These are phyloP conservation scores for Persicaria maculosa DNA, from an alignment of 148 eudicot genomes.

Conservation along the genomic window DNA sequence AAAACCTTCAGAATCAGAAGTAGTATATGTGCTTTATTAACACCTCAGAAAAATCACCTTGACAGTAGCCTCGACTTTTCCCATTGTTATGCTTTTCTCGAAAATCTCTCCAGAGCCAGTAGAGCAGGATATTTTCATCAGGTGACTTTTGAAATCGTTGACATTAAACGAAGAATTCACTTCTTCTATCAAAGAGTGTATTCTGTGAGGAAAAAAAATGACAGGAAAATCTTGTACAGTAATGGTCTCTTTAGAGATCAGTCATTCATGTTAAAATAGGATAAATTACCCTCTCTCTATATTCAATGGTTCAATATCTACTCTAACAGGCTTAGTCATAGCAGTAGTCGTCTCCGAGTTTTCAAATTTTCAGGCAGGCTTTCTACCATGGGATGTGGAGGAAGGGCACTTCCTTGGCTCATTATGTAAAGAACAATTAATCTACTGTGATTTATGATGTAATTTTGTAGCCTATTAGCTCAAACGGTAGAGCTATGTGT, in stretches of 20 bases:
- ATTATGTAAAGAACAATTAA: too few species aligned
- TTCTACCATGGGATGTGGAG: not conserved
- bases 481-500: too few species aligned
- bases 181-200: constrained; percentile 35
- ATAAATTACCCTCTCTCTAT: not conserved
- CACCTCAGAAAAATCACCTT: constrained; percentile 3
- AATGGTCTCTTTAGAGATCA: not conserved
- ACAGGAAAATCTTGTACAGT: not conserved
- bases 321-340: not conserved
- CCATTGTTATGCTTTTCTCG: constrained; percentile 47
- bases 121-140: too few species aligned
- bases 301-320: constrained; percentile 1
- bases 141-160: constrained; percentile 13
- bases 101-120: constrained; percentile 15
- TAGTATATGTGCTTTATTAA: not conserved
- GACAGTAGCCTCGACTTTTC: constrained; percentile 56
- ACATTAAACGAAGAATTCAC: constrained; percentile 33
- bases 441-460: too few species aligned
- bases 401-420: not conserved
- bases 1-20: not conserved
- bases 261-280: not conserved
- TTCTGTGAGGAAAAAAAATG: constrained; percentile 26
- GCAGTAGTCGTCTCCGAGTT: not conserved
- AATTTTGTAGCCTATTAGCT: too few species aligned
- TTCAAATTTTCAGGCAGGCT: not conserved